Evolutionary conservation across 345 rosid genomes (phyloP), one percentile per base, ranked within the genome.

Genomic region (Noccaea caerulescens): DNA sequence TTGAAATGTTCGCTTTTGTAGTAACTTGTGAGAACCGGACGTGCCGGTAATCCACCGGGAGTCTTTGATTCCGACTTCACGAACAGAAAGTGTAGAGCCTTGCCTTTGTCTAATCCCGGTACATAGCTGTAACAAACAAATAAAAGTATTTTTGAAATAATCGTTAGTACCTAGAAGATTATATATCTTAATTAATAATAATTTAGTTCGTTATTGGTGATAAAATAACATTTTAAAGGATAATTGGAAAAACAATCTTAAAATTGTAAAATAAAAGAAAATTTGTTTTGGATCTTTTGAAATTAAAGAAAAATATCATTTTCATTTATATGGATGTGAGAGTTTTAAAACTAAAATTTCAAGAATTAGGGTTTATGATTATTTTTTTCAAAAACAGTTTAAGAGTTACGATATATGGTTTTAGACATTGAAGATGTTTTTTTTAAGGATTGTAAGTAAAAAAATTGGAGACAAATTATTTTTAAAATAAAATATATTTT

Each of bases 21-120:
- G 77, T 87, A 88, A 80, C 97, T 86, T 8, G 97, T 93, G 49
- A 93, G 93, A 5, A 93, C 98, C 1, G 98, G 98, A 10, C 92
- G 88, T 1, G 98, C 97, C 70, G 84, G 39, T 4, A 93, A 79
- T n/a, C 98, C 97, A 3, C 93, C 83, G 0, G 98, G 84, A 2
- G 98, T 93, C 63, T 76, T 88, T 7, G 96, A 69, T 74, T 93
- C 98, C 0, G 96, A 76, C 58, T 93, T 93, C 27, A 93, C 79
- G 45, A 93, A 93, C 71, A 83, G 43, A 70, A 93, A 90, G 69
- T 86, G 83, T 1, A 93, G 84, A 13, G 84, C 98, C 76, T 88
- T 93, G 5, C 98, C 98, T 72, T 86, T 80, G 83, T 87, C 92
- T 72, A 93, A 68, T 11, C 82, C 93, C 0, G 88, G 90, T 52